Conservation (phyloP, 2,329 filamentous ascomycete species). For the Paraphoma chrysanthemicola region DNA sequence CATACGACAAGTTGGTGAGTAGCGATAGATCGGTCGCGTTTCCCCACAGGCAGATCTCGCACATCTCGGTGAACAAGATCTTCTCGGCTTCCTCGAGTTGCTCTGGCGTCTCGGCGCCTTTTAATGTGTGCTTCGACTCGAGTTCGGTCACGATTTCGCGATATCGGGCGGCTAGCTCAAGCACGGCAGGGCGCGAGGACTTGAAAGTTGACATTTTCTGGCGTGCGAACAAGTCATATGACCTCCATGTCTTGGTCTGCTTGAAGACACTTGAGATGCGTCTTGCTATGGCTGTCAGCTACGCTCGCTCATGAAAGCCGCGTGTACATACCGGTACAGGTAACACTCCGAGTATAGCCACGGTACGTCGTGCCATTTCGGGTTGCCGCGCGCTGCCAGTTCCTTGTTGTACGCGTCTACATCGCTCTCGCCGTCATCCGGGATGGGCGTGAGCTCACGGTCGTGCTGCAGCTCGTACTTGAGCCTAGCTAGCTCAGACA, state of each 20-base stretch:
- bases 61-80: slow-evolving; percentile 88
- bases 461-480: slow-evolving; percentile 98
- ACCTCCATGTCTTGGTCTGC: slow-evolving; percentile 81
- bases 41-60: slow-evolving; percentile 95
- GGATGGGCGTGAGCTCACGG: slow-evolving; percentile 75
- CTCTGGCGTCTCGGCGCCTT: slow-evolving; percentile 53
- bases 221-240: slow-evolving; percentile 85
- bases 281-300: slow-evolving; percentile 56
- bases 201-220: slow-evolving; percentile 94
- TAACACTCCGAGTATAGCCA: slow-evolving; percentile 97
- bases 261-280: slow-evolving; percentile 82
- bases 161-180: slow-evolving; percentile 83
- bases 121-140: slow-evolving; percentile 57
- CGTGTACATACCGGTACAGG: slow-evolving; percentile 71
- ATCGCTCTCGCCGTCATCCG: slow-evolving; percentile 78
- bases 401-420: slow-evolving; percentile 86
- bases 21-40: slow-evolving; percentile 95
- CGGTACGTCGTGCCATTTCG: slow-evolving; percentile 81
- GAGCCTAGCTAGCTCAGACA: slow-evolving; percentile 77
- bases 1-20: slow-evolving; percentile 86
- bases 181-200: slow-evolving; percentile 84
- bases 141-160: slow-evolving; percentile 74
- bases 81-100: slow-evolving; percentile 73
- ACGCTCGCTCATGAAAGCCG: too few species aligned
- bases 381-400: slow-evolving; percentile 73